Evolutionary conservation across 345 rosid genomes (phyloP).

Genomic region (Populus davidiana): DNA sequence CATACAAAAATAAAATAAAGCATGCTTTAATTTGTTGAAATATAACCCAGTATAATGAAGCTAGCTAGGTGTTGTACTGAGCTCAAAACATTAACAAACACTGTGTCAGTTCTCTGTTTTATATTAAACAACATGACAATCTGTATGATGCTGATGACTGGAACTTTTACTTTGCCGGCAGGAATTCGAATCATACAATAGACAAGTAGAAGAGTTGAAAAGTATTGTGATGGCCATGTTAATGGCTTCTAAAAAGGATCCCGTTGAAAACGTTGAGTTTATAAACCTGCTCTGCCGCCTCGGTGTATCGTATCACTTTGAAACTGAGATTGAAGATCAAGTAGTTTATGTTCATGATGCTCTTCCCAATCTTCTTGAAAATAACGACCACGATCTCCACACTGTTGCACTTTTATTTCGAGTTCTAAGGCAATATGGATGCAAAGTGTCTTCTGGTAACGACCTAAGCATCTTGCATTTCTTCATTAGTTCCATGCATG

Average conservation of each 20-base stretch:
- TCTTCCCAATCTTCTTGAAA: not conserved
- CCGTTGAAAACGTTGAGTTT: not conserved
- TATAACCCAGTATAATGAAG: too few relatives aligned
- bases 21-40: too few relatives aligned
- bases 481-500: too few relatives aligned
- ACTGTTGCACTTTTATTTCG: not conserved
- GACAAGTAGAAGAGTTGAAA: not conserved
- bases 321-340: not conserved
- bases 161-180: not conserved
- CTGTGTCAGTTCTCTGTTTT: too few relatives aligned
- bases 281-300: constrained; percentile 5
- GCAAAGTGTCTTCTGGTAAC: not conserved
- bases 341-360: not conserved
- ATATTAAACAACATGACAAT: too few relatives aligned
- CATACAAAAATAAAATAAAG: too few relatives aligned
- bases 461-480: not conserved
- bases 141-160: too few relatives aligned
- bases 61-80: too few relatives aligned
- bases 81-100: too few relatives aligned
- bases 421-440: not conserved
- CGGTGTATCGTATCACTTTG: constrained; percentile 4
- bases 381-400: not conserved
- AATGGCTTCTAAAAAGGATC: not conserved
- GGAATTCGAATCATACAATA: not conserved
- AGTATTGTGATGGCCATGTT: not conserved